phyloP scores from a whole-genome alignment of 345 rosid species.

The Kernera saxatilis region DNA sequence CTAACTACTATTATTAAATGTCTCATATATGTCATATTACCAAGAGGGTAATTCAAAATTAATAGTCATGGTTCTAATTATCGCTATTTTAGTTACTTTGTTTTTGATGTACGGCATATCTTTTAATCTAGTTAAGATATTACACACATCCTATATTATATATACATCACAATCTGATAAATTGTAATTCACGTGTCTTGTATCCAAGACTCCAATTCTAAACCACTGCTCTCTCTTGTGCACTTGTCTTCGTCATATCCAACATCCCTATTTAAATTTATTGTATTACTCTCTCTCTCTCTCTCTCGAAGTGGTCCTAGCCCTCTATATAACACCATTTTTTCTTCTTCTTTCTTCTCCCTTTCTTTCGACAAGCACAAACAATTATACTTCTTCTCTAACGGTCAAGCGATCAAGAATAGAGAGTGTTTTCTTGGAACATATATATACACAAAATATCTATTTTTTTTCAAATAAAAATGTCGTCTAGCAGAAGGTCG shows the following conservation, averaged over 20 bases:
- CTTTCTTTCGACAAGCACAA: constrained; percentile 15
- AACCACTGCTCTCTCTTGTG: constrained; percentile 55
- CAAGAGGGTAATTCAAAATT: neutral
- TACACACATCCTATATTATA: neutral
- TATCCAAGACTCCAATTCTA: constrained; percentile 16
- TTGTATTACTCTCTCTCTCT: constrained; percentile 29
- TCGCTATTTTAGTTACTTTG: neutral
- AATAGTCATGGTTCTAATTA: neutral
- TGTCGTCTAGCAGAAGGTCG: constrained; percentile 97
- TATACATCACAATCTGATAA: constrained; percentile 5
- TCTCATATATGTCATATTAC: neutral
- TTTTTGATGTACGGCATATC: neutral
- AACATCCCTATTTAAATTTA: constrained; percentile 59
- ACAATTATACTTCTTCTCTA: neutral
- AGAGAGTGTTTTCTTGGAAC: constrained; percentile 3
- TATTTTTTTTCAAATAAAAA: constrained; percentile 10
- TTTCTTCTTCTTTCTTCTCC: constrained; percentile 44
- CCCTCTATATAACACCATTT: constrained; percentile 57
- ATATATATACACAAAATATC: neutral
- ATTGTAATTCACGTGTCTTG: constrained; percentile 26
- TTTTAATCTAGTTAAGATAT: neutral
- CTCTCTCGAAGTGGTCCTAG: constrained; percentile 49
- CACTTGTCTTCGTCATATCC: constrained; percentile 74
- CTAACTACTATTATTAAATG: neutral
- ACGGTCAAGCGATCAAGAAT: constrained; percentile 15